Evolutionary conservation across 352 stramenopile genomes (phyloP), one percentile per base, ranked within the genome.

Genomic region (Globisporangium acanthophoron): DNA sequence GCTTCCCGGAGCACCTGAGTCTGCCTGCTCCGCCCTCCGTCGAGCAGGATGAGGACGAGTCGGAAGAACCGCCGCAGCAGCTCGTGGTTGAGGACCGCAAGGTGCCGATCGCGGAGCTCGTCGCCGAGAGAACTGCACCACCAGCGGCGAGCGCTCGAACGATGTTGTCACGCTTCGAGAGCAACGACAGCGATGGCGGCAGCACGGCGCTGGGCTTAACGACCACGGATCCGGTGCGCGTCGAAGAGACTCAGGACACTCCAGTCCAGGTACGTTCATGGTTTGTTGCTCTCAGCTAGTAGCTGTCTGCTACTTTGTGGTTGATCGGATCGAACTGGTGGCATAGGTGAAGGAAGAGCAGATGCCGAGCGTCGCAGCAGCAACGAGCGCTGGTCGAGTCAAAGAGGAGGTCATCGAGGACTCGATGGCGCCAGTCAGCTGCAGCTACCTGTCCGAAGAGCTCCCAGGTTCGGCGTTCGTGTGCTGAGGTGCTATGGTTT

Each of bases 1-100:
- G 78, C 47, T 90, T 82, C 51, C 82, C 79, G 1, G 78, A 92
- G n/a, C 78, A 88, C 52, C 59, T 90, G 41, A 90, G 79, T 59
- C 40, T 88, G 9, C 59, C 31, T 54, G 16, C 58, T 45, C 62
- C 48, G 39, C 51, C 69, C 21, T 29, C 39, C 12, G 46, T 72
- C 0, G 57, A 78, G 16, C 48, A 61, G 29, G 62, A 41, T 9
- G 55, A 66, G 15, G 53, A 75, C 3, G 52, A 74, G 0, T 27
- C 43, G 29, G 33, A 51, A n/a, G 12, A 40, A 15, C 35, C 35
- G 12, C 9, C 35, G 35, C 11, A 40, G 7, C 35, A 35, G 29
- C n/a, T 50, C 6, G 37, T 44, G 18, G 31, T 52, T 27, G 16
- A 21, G 40, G 41, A 39, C 27, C 21, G 8, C 16, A 31, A 20